Evolutionary conservation across 352 stramenopile species (phyloP).

Genomic region (Pelagophyceae sp.): DNA sequence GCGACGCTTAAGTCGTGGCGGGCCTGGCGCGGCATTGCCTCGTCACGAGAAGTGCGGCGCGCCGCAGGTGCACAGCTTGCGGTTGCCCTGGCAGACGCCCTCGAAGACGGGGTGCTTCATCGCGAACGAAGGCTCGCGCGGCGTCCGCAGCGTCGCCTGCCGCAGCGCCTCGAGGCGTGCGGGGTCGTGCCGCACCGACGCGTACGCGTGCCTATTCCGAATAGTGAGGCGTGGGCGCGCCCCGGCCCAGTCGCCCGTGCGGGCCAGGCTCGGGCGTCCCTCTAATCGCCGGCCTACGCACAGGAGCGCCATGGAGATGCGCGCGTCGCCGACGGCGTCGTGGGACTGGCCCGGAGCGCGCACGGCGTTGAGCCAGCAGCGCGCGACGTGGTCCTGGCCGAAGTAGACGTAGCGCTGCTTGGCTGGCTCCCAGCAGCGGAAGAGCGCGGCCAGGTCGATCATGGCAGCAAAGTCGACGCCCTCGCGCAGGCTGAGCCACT

Average conservation of each 20-base stretch:
- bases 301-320: slow-evolving; percentile 76
- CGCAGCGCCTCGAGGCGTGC: slow-evolving; percentile 61
- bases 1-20: too few relatives aligned
- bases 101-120: slow-evolving; percentile 66
- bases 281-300: too few relatives aligned
- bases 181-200: slow-evolving; percentile 61
- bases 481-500: slow-evolving; percentile 68
- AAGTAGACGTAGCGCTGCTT: slow-evolving; percentile 60
- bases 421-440: slow-evolving; percentile 56
- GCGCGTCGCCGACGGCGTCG: slow-evolving; percentile 67
- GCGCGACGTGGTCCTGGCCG: slow-evolving; percentile 64
- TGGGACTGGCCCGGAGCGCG: slow-evolving; percentile 53
- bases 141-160: slow-evolving; percentile 65
- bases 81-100: slow-evolving; percentile 40
- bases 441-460: slow-evolving; percentile 69
- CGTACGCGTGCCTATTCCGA: slow-evolving; percentile 70
- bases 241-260: too few relatives aligned
- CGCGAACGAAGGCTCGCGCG: slow-evolving; percentile 65
- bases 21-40: too few relatives aligned
- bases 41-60: background rate
- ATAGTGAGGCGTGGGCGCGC: too few relatives aligned
- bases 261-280: too few relatives aligned
- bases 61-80: background rate
- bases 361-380: slow-evolving; percentile 62
- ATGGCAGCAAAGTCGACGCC: slow-evolving; percentile 62